Evolutionary conservation across 2,329 filamentous ascomycete species (phyloP).

Genomic region (Tolypocladium capitatum): DNA sequence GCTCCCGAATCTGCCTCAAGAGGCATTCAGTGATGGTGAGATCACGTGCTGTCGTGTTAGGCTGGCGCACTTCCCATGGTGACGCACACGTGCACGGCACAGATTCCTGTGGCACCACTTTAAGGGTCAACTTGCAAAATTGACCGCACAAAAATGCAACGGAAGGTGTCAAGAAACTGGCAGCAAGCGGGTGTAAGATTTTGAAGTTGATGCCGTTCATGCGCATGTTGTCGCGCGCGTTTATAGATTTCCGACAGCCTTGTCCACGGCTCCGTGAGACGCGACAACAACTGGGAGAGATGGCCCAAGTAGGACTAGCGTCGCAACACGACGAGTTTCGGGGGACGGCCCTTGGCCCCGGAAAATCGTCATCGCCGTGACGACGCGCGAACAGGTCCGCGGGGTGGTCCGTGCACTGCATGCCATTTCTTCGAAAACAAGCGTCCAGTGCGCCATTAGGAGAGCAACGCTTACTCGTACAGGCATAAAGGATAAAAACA

Average conservation of each 20-base stretch:
- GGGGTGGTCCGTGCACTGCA: conserved; percentile 11
- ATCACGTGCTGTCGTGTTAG: conserved; percentile 1
- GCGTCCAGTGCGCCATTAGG: too few relatives aligned
- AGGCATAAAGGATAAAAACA: conserved; percentile 14
- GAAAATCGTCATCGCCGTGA: conserved; percentile 20
- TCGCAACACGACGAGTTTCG: not conserved
- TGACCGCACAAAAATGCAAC: not conserved
- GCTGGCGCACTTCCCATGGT: not conserved
- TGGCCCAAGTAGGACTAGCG: conserved; percentile 5
- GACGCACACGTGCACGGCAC: not conserved
- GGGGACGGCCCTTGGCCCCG: conserved; percentile 4
- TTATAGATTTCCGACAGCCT: not conserved
- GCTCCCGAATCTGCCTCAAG: not conserved
- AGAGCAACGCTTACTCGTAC: conserved; percentile 5
- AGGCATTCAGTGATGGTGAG: not conserved
- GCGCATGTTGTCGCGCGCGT: not conserved
- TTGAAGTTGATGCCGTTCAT: not conserved
- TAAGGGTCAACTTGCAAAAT: not conserved
- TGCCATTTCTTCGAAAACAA: conserved; percentile 5
- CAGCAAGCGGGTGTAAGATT: too few relatives aligned
- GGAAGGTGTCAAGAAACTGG: not conserved
- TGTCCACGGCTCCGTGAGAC: conserved; percentile 4
- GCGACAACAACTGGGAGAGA: conserved; percentile 3
- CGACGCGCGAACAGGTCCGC: conserved; percentile 12
- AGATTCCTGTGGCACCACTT: too few relatives aligned